Evolutionary conservation across 2,329 filamentous ascomycete species (phyloP), one percentile per base, ranked within the genome.

Genomic region (Grosmannia serpens): DNA sequence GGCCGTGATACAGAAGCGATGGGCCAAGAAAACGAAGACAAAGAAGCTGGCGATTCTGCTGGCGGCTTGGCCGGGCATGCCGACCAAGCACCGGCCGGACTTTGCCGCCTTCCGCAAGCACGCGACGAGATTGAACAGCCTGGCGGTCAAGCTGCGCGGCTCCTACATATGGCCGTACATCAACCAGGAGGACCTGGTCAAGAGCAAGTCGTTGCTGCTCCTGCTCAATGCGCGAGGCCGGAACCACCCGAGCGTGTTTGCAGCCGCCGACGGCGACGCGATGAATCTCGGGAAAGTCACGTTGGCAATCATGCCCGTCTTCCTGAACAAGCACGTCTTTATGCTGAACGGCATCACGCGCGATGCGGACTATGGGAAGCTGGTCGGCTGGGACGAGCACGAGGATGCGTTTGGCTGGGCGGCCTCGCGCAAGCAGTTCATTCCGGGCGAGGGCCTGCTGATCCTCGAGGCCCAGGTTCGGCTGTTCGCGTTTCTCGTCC

Each of bases 141-240:
- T 15, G 24, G 22, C 10, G 22, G 10, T 81, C 69, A 60, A 65
- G 47, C 53, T 26, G 27, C 59, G 59, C 15, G 38, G 26, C 1
- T 41, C 50, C 1, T 47, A 54, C 27, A 24, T 80, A 49, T 82
- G 74, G 72, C 81, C 81, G 0, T 71, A 77, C 52, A 75, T 85
- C 65, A 85, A 85, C 62, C 70, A 79, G 47, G 78, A 85, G 58
- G 81, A 85, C 62, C 68, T 85, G 0, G 56, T 64, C 0, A 70
- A 74, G 26, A 65, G 73, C 0, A 77, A 74, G 53, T 60, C 68
- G 0, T 63, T 85, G 10, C 70, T 73, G 0, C 66, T 85, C 8
- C 69, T 85, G 24, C 65, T 86, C 13, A 80, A 82, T 58, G 67
- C 79, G 0, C 72, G 82, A 8, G 80, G 72, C 6, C 73, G 77